Evolutionary conservation across 2,329 filamentous ascomycete species (phyloP).

Genomic region (Ophiostoma pallidulum): DNA sequence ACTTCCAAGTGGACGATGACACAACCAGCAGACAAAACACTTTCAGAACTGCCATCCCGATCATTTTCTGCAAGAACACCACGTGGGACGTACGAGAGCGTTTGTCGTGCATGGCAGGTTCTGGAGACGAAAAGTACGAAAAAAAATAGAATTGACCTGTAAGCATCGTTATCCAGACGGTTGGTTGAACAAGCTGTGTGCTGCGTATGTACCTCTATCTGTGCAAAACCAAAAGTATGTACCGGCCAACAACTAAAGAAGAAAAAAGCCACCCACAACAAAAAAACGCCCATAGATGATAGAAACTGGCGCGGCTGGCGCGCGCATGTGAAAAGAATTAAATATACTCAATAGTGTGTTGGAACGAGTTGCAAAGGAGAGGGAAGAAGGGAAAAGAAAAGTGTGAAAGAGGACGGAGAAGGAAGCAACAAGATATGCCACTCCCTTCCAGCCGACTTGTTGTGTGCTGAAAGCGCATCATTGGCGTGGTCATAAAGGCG

Average conservation of each 20-base stretch:
- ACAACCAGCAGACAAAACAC: no score
- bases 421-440: not conserved
- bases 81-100: no score
- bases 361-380: not conserved
- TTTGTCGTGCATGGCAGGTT: no score
- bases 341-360: not conserved
- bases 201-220: no score
- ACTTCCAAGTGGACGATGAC: no score
- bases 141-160: no score
- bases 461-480: not conserved
- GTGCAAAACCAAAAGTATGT: not conserved
- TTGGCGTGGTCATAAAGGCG: conserved; percentile 8
- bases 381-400: not conserved
- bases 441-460: no score
- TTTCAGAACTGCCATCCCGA: no score
- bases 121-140: no score
- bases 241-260: not conserved
- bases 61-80: no score
- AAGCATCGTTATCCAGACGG: no score
- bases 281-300: not conserved
- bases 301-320: conserved; percentile 1
- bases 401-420: not conserved
- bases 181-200: no score
- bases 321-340: not conserved
- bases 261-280: not conserved